A percentile compares a stretch with the other conserved stretches of the same genome.
These are phyloP conservation scores for Cercospora nicotianae DNA, from an alignment of 2,329 filamentous ascomycete genomes.

Conservation along the genomic window DNA sequence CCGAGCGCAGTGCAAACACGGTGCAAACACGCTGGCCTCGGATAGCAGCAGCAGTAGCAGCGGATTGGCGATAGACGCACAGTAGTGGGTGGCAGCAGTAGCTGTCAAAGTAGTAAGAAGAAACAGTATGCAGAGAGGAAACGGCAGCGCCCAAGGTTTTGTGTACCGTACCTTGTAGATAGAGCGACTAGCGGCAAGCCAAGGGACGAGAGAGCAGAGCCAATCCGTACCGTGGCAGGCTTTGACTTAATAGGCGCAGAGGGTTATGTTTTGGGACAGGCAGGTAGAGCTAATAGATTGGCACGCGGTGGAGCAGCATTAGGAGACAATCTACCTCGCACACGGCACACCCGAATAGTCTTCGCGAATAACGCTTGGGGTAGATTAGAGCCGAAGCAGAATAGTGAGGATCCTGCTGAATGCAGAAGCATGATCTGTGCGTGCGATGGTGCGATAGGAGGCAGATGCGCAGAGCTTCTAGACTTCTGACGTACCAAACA, in stretches of 20 bases:
- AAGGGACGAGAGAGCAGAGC: background rate
- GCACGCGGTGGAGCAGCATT: slow-evolving; percentile 18
- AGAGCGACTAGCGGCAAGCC: slow-evolving; percentile 4
- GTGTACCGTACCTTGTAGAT: background rate
- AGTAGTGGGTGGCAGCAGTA: background rate
- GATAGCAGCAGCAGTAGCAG: background rate
- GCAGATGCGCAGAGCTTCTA: slow-evolving; percentile 9
- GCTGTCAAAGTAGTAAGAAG: background rate
- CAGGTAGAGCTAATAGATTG: slow-evolving; percentile 20
- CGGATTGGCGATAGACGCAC: background rate
- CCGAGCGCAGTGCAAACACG: background rate
- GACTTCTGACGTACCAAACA: slow-evolving; percentile 11
- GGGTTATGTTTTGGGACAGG: slow-evolving; percentile 19
- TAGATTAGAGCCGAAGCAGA: slow-evolving; percentile 12
- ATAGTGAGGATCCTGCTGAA: slow-evolving; percentile 13
- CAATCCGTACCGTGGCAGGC: slow-evolving; percentile 11
- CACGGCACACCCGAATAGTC: slow-evolving; percentile 9
- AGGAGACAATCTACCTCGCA: slow-evolving; percentile 14
- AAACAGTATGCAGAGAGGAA: background rate
- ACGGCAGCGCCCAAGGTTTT: slow-evolving; percentile 4
- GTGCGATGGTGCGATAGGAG: slow-evolving; percentile 13
- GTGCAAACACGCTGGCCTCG: background rate
- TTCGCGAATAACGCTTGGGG: slow-evolving; percentile 10
- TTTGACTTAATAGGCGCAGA: slow-evolving; percentile 18
- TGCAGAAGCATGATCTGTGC: slow-evolving; percentile 10